phyloP scores from a whole-genome alignment of 2,329 filamentous ascomycete genomes.

The Colletotrichum coccodes region DNA sequence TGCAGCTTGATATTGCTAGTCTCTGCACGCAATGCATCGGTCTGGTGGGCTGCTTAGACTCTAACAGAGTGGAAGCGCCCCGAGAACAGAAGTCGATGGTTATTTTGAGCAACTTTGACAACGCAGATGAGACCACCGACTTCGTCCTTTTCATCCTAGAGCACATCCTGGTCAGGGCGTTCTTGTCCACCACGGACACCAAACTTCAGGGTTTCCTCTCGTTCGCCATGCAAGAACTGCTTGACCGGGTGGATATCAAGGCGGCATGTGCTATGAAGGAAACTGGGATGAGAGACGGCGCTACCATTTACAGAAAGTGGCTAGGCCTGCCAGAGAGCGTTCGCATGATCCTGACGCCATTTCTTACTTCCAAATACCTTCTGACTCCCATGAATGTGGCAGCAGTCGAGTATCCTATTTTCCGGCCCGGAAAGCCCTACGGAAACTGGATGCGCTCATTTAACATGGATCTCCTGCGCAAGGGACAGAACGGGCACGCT shows the following conservation, averaged over 20 bases:
- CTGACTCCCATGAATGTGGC: constrained; percentile 71
- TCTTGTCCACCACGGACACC: constrained; percentile 89
- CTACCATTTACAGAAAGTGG: constrained; percentile 79
- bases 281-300: constrained; percentile 55
- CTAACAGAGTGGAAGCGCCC: constrained; percentile 85
- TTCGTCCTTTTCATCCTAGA: constrained; percentile 89
- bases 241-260: constrained; percentile 80
- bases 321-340: constrained; percentile 79
- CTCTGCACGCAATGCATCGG: constrained; percentile 87
- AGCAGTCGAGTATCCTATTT: constrained; percentile 80
- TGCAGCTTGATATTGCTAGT: constrained; percentile 72
- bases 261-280: constrained; percentile 59
- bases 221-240: constrained; percentile 92
- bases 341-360: constrained; percentile 86
- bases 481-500: constrained; percentile 78
- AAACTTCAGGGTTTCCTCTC: constrained; percentile 90
- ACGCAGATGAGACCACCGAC: constrained; percentile 80
- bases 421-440: constrained; percentile 74
- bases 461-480: constrained; percentile 83
- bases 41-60: constrained; percentile 89
- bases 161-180: constrained; percentile 89
- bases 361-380: constrained; percentile 84
- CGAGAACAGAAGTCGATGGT: constrained; percentile 86
- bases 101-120: constrained; percentile 86
- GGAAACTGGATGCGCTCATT: constrained; percentile 84